Percentiles rank a stretch among this genome's conserved stretches.
phyloP scores from a whole-genome alignment of 1,284 basidiomycete genomes.

The Sanghuangporus weigelae region DNA sequence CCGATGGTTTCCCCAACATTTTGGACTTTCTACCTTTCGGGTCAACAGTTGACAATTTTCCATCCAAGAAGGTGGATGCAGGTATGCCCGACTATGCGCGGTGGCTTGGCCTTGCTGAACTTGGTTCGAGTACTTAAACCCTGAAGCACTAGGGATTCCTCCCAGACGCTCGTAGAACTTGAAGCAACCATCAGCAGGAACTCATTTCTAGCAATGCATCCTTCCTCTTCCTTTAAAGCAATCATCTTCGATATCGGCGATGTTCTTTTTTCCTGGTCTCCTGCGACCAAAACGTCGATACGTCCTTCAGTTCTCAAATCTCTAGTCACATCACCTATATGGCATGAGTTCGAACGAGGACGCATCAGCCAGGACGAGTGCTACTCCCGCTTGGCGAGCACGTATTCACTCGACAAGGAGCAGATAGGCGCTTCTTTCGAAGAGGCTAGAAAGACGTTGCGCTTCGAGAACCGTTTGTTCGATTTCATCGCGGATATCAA shows the following conservation, averaged over 20 bases:
- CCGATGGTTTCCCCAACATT: not conserved
- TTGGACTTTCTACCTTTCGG: not conserved
- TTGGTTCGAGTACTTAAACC: not conserved
- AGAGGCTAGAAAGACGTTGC: constrained; percentile 41
- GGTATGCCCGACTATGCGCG: too few relatives aligned
- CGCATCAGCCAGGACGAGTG: constrained; percentile 41
- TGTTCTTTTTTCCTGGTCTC: constrained; percentile 52
- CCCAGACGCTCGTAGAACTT: not conserved
- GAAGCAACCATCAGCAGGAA: not conserved
- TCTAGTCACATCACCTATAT: constrained; percentile 44
- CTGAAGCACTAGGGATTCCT: not conserved
- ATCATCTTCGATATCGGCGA: constrained; percentile 37
- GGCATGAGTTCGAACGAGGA: constrained; percentile 53
- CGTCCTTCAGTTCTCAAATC: constrained; percentile 36
- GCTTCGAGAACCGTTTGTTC: constrained; percentile 39
- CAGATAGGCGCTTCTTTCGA: constrained; percentile 40
- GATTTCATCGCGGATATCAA: constrained; percentile 43
- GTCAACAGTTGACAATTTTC: not conserved
- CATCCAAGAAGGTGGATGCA: too few relatives aligned
- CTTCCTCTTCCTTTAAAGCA: not conserved
- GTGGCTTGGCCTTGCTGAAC: too few relatives aligned
- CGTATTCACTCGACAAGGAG: constrained; percentile 34
- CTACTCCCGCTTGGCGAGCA: constrained; percentile 36
- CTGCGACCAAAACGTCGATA: constrained; percentile 40
- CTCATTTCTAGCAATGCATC: not conserved